These are phyloP conservation scores for Talaromyces pinophilus DNA, from an alignment of 2,329 filamentous ascomycete genomes.

Conservation along the genomic window DNA sequence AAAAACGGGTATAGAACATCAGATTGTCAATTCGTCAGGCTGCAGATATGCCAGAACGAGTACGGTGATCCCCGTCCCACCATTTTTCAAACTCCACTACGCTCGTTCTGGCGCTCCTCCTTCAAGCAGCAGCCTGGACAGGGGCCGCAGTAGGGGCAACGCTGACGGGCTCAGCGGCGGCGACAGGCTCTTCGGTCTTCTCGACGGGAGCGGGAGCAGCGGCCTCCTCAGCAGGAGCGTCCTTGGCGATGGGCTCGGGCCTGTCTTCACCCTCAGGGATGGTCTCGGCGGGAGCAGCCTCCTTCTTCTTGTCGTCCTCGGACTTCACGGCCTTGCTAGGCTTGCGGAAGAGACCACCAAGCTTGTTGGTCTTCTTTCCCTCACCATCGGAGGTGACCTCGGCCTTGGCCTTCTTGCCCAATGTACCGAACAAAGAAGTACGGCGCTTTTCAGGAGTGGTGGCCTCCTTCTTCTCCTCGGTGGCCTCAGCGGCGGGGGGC, in stretches of 20 bases:
- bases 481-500: slow-evolving; percentile 30
- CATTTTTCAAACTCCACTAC: slow-evolving; percentile 45
- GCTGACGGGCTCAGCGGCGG: slow-evolving; percentile 34
- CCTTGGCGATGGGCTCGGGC: slow-evolving; percentile 28
- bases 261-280: slow-evolving; percentile 34
- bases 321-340: slow-evolving; percentile 51
- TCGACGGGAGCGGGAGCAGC: slow-evolving; percentile 29
- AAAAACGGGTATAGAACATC: slow-evolving; percentile 20
- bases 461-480: slow-evolving; percentile 34
- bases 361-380: slow-evolving; percentile 51
- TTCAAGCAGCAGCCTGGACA: slow-evolving; percentile 49
- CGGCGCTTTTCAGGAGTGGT: slow-evolving; percentile 43
- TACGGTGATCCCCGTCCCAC: slow-evolving; percentile 40
- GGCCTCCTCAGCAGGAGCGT: slow-evolving; percentile 31
- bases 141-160: slow-evolving; percentile 37
- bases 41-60: slow-evolving; percentile 32
- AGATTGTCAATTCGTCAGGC: slow-evolving; percentile 28
- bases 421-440: slow-evolving; percentile 57
- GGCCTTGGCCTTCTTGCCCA: slow-evolving; percentile 56
- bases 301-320: slow-evolving; percentile 40
- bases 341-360: slow-evolving; percentile 52
- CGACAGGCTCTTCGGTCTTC: slow-evolving; percentile 30
- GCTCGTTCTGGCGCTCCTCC: slow-evolving; percentile 34
- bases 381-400: slow-evolving; percentile 52
- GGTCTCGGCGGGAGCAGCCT: slow-evolving; percentile 33